phyloP scores from a whole-genome alignment of 2,329 filamentous ascomycete species.

The Botrytis tulipae region DNA sequence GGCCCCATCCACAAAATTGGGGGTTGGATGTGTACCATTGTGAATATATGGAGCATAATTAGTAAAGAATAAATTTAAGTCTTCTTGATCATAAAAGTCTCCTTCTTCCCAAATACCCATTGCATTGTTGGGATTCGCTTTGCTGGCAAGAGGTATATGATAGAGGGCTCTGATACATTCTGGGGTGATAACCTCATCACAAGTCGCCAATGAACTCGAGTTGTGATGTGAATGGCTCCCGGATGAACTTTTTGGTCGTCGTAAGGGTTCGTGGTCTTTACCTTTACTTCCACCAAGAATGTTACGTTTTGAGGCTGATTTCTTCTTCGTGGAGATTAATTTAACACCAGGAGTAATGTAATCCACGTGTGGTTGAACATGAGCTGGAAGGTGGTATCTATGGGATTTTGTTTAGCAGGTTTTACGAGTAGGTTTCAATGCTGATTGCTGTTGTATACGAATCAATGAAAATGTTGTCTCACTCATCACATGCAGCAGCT shows the following conservation, averaged over 20 bases:
- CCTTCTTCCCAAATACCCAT: slow-evolving; percentile 55
- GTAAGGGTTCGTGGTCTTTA: slow-evolving; percentile 2
- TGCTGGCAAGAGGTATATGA: slow-evolving; percentile 43
- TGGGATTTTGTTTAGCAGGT: neutral
- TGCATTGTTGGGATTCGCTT: slow-evolving; percentile 44
- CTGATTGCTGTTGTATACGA: neutral
- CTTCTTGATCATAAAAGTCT: slow-evolving; percentile 37
- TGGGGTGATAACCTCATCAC: slow-evolving; percentile 55
- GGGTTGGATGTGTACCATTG: slow-evolving; percentile 37
- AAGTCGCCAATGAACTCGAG: slow-evolving; percentile 37
- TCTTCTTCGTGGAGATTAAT: slow-evolving; percentile 45
- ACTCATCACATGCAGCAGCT: slow-evolving; percentile 40
- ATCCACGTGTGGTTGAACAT: slow-evolving; percentile 43
- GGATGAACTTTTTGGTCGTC: neutral
- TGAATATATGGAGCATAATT: slow-evolving; percentile 43
- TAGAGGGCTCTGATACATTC: slow-evolving; percentile 56
- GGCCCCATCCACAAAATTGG: slow-evolving; percentile 39
- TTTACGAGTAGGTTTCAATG: neutral
- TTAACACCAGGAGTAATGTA: slow-evolving; percentile 37
- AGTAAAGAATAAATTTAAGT: slow-evolving; percentile 47
- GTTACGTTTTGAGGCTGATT: slow-evolving; percentile 5
- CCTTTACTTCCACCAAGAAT: neutral
- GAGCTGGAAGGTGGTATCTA: slow-evolving; percentile 43
- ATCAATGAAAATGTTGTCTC: slow-evolving; percentile 19
- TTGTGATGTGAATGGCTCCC: slow-evolving; percentile 2